Evolutionary conservation across 306 rosid species (phyloP), one percentile per base, ranked within the genome.

Genomic region (Cicer judaicum): DNA sequence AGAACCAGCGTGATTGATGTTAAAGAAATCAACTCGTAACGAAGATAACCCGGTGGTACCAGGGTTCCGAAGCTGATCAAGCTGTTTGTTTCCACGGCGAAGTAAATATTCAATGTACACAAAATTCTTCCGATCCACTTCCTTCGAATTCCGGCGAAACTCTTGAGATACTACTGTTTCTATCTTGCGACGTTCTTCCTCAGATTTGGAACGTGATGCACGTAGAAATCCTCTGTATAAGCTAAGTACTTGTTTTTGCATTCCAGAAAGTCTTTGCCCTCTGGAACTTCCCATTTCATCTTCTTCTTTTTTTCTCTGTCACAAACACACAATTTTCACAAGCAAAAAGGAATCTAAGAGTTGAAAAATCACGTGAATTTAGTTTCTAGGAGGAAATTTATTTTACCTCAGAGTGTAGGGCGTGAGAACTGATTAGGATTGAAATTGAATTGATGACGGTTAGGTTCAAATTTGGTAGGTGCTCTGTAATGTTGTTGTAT

Each of bases 211-310:
- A 5, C 96, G 94, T 1, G 98, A 89, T 3, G 87, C 87, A 48
- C 96, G 88, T 11, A 93, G 79, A 87, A 93, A 93, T 12, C 86
- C 88, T 83, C 96, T 85, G 85, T 89, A 91, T 34, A 91, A 72
- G 46, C 91, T 67, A 13, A 93, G 94, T 2, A 93, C 96, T 86
- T 91, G 97, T 50, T 80, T 93, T 73, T 93, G 98, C 93, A 93
- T 80, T 41, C 97, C 97, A 5, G 97, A 93, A 42, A 93, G 92
- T 80, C 84, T 91, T 36, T 80, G 84, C 13, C 77, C 87, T 18
- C 68, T 18, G 1, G 83, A 73, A 67, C 66, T 77, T 50, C 80
- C 93, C 98, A 87, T 91, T 52, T 85, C 73, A 44, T 36, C 74
- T 34, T 64, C 14, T 54, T 39, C 50, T 2, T 7, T 18, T 64